phyloP scores from a whole-genome alignment of 768 basidiomycete species.

The Porphyrellus cyaneotinctus region DNA sequence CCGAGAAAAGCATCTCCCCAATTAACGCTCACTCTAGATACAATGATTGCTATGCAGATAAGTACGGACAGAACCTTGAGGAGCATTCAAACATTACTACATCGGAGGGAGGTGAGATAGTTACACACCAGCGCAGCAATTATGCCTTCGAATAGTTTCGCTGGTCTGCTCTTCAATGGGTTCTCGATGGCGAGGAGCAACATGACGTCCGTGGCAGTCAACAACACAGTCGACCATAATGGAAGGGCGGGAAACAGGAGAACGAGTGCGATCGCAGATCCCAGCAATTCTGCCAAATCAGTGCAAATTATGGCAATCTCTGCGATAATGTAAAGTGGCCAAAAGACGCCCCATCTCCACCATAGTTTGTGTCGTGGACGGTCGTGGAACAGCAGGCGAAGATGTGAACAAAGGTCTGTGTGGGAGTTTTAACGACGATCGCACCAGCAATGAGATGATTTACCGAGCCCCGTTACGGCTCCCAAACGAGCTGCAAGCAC shows the following conservation, averaged over 20 bases:
- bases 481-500: constrained; percentile 78
- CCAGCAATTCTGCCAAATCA: constrained; percentile 77
- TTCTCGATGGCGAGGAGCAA: constrained; percentile 69
- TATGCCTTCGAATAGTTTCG: constrained; percentile 61
- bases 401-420: constrained; percentile 58
- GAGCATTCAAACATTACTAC: not conserved
- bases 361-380: constrained; percentile 54
- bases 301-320: constrained; percentile 76
- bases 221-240: constrained; percentile 65
- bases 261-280: constrained; percentile 76
- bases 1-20: constrained; percentile 76
- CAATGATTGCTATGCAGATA: constrained; percentile 72
- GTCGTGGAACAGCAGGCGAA: constrained; percentile 60
- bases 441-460: constrained; percentile 13
- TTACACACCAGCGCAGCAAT: constrained; percentile 56
- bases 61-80: constrained; percentile 64
- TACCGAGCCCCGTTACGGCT: constrained; percentile 76
- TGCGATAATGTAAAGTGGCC: constrained; percentile 59
- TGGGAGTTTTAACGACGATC: constrained; percentile 11
- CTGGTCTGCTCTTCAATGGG: constrained; percentile 62
- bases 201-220: constrained; percentile 67
- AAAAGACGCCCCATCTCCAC: constrained; percentile 56
- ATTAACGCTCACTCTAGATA: constrained; percentile 62
- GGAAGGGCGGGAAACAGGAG: constrained; percentile 68
- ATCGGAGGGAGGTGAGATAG: not conserved